Base-by-base conservation (phyloP, 805 yeast species). In the Yamadazyma scolyti region DNA sequence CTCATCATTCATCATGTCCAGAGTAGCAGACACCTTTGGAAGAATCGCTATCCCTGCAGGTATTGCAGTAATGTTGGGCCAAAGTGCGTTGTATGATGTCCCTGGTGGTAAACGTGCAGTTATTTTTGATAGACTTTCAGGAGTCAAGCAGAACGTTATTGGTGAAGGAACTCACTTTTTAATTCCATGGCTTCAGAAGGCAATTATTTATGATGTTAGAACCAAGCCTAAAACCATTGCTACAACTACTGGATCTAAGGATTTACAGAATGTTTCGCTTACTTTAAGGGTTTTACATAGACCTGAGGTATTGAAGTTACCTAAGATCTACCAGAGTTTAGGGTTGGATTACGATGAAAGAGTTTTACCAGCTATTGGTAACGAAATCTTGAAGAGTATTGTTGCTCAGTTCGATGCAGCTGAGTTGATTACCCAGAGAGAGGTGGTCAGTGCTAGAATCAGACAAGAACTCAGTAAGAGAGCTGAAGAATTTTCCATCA, bases 151-250 rank as follows among this genome's bases (percentile, higher is more conserved):
- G 48, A 65, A 67, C n/a, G 97, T 93, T 15, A 70, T 89, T 38
- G 96, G 97, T 17, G 98, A 93, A 65, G 98, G 98, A 38, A 84
- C 97, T 15, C 97, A 93, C 61, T 93, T 93, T 59, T 66, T 89
- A 43, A 58, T 93, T 31, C 98, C 98, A 31, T 93, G 98, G 97
- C 68, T 93, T 43, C 98, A 93, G 58, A 80, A 77, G 56, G 94
- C 97, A 3, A 73, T 93, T 29, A 65, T 87, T 11, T 93, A 75
- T 58, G 98, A 93, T 57, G 96, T 93, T 17, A 75, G 97, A 54
- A 89, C 96, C n/a, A 83, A 79, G 43, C 97, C 98, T 20, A 81
- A 93, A 61, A 85, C 83, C 46, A 89, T 93, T 50, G 79, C 95
- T 25, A 82, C 97, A 14, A 85, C 88, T 42, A 93, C 98, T 1